phyloP scores from a whole-genome alignment of 805 yeast genomes.

The Trichomonascus vanleenenianus region DNA sequence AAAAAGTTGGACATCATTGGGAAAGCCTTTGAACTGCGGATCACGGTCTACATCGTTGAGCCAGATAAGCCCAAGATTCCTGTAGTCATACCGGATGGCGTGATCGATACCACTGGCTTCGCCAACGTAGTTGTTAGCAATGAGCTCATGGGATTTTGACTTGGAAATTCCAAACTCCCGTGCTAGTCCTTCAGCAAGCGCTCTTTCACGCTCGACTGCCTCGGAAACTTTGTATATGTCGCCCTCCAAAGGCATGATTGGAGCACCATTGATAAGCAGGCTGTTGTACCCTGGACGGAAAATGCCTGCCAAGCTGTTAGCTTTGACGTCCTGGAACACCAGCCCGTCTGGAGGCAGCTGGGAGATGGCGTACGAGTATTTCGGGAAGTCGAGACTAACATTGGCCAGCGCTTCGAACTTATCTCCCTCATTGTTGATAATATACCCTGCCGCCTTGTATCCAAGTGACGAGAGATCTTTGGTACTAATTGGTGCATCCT shows the following conservation, averaged over 20 bases:
- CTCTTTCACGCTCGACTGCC: constrained; percentile 33
- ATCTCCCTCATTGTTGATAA: constrained; percentile 25
- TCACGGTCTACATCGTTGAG: constrained; percentile 74
- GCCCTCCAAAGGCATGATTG: constrained; percentile 34
- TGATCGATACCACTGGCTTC: constrained; percentile 8
- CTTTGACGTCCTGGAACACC: constrained; percentile 19
- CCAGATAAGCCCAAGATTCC: constrained; percentile 44
- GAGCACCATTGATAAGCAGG: constrained; percentile 63
- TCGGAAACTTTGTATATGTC: constrained; percentile 31
- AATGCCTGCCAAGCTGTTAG: constrained; percentile 15
- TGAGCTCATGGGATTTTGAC: constrained; percentile 20
- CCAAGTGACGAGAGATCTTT: constrained; percentile 24
- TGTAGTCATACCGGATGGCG: constrained; percentile 28
- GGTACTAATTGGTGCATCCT: constrained; percentile 17
- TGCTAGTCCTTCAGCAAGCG: constrained; percentile 17
- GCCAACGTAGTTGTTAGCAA: constrained; percentile 22
- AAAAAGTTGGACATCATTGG: constrained; percentile 41
- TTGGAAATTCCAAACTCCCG: constrained; percentile 2
- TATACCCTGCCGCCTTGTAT: constrained; percentile 27
- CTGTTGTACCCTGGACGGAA: constrained; percentile 23
- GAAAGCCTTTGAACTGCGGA: constrained; percentile 39
- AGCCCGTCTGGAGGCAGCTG: constrained; percentile 12
- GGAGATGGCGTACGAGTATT: constrained; percentile 36
- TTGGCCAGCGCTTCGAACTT: constrained; percentile 34
- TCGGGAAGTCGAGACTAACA: constrained; percentile 48